A percentile compares a stretch with the other conserved stretches of the same genome.
These are phyloP conservation scores for Penicillium lividum DNA, from an alignment of 495 filamentous ascomycete genomes.

Conservation along the genomic window DNA sequence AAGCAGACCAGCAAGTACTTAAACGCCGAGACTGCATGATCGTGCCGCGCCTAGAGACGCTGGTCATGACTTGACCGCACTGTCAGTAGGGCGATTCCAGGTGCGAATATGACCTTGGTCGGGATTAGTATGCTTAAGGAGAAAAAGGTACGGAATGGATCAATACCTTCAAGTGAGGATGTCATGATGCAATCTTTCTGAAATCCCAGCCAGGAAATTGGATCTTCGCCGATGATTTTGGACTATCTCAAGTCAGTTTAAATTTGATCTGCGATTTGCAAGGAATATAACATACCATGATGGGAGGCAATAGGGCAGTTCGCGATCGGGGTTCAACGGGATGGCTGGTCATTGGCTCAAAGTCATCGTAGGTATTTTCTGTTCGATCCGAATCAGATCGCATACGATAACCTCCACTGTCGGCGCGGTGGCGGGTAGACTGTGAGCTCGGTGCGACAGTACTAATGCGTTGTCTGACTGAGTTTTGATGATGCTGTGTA, in stretches of 20 bases:
- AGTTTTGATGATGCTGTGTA: conserved; percentile 50
- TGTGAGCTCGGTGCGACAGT: conserved; percentile 52
- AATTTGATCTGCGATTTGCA: neutral
- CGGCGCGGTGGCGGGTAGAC: conserved; percentile 71
- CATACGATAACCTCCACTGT: conserved; percentile 56
- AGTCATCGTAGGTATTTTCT: conserved; percentile 48
- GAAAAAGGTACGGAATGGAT: neutral
- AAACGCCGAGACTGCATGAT: neutral
- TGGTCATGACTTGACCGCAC: conserved; percentile 32
- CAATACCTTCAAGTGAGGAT: conserved; percentile 80
- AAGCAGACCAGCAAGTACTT: neutral
- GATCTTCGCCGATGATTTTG: conserved; percentile 83
- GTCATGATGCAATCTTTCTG: conserved; percentile 89
- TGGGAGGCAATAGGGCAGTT: conserved; percentile 87
- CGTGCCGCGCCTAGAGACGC: conserved; percentile 6
- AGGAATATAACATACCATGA: conserved; percentile 62
- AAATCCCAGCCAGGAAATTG: conserved; percentile 85
- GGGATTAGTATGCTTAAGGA: neutral
- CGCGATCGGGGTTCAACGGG: conserved; percentile 76
- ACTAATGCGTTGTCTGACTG: conserved; percentile 40
- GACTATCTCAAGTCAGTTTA: conserved; percentile 49
- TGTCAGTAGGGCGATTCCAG: conserved; percentile 77
- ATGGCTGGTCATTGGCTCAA: conserved; percentile 61
- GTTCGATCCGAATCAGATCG: conserved; percentile 68
- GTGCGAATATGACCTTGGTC: conserved; percentile 78